These are phyloP conservation scores for Tympanopsis confertula DNA, from an alignment of 2,329 filamentous ascomycete species.

Conservation along the genomic window DNA sequence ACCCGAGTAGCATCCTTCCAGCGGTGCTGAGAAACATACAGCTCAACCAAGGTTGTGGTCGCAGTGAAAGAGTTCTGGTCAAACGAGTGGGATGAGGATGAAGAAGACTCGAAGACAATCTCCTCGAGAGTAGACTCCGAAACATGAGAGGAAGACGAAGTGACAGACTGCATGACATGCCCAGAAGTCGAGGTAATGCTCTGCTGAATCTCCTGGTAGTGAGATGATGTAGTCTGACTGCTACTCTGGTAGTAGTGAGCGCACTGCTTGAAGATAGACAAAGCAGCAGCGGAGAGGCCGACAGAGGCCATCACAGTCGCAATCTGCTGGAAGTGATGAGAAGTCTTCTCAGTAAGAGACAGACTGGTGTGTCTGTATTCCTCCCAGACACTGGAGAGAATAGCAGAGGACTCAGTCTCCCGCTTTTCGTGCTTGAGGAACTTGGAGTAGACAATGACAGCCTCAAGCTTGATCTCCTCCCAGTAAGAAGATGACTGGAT, in stretches of 20 bases:
- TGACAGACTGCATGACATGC: constrained; percentile 24
- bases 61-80: constrained; percentile 26
- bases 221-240: constrained; percentile 15
- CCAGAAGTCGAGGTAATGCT: constrained; percentile 26
- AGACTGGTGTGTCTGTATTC: constrained; percentile 32
- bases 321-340: constrained; percentile 22
- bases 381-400: constrained; percentile 32
- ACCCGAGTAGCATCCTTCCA: constrained; percentile 31
- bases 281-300: constrained; percentile 27
- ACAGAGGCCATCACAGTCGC: constrained; percentile 31
- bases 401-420: constrained; percentile 26
- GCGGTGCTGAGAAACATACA: constrained; percentile 31
- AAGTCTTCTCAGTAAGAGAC: constrained; percentile 22
- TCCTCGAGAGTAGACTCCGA: constrained; percentile 29
- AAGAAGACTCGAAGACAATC: constrained; percentile 25
- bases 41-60: constrained; percentile 21
- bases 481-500: constrained; percentile 25
- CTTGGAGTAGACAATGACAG: constrained; percentile 29
- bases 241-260: constrained; percentile 22
- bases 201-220: constrained; percentile 28
- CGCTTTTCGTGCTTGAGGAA: constrained; percentile 33
- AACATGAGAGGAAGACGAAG: constrained; percentile 18
- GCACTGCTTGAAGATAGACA: constrained; percentile 32
- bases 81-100: constrained; percentile 20
- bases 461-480: constrained; percentile 33